Base-by-base conservation (phyloP, 169 alveolate genomes). In the Fabrea salina region DNA sequence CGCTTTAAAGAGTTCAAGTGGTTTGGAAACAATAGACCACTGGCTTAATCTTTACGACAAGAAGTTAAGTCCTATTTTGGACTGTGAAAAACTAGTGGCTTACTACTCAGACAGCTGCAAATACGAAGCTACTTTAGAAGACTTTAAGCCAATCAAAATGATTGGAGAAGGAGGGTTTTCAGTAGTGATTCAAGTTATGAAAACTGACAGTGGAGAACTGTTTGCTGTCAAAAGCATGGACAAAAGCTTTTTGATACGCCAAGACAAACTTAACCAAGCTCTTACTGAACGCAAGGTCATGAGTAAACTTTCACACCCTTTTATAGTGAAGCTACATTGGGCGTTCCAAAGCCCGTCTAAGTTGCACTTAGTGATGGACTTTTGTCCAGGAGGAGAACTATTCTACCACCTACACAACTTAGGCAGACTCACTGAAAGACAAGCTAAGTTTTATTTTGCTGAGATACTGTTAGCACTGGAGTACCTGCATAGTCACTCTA, bases 351-450 rank as follows among this genome's bases (percentile, higher is more conserved):
- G 90, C n/a, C 70, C 75, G 50, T 30, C 76, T 27, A 59, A 84
- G 44, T 79, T 90, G 56, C 86, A 82, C 74, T 87, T 89, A 40
- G 92, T 88, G 0, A 72, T 89, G 76, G 96, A 92, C 35, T 94
- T 89, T 74, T 94, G 97, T 64, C 96, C 97, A 0, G 98, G 96
- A 37, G 97, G 98, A 32, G 98, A 96, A 85, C 85, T 96, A 50
- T 92, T 94, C 80, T 92, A 83, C 84, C 96, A 93, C 75, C 86
- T 96, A 53, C 89, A 93, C 35, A 86, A 91, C 35, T 94, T 90
- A n/a, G 80, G 86, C 30, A 91, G 94, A 39, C 95, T 97, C 87
- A 85, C 95, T 4, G 98, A 95, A 82, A 83, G 74, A 30, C 89
- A 92, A 61, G 95, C 97, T 1, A 88, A 91, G 70, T 94, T 94